Conservation (phyloP, 140 eudicot species). For the Oenanthe javanica region DNA sequence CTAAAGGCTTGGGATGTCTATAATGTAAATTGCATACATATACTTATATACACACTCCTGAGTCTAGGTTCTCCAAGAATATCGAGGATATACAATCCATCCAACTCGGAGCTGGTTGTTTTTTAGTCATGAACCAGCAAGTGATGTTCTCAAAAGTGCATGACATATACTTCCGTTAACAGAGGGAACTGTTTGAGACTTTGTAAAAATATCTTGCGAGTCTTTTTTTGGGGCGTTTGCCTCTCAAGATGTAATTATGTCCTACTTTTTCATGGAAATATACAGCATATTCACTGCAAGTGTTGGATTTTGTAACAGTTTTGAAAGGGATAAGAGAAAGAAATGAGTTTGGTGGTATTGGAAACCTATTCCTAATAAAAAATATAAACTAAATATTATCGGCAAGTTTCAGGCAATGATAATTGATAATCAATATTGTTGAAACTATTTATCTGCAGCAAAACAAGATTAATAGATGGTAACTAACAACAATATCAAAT, state of each 20-base stretch:
- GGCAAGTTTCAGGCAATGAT: not conserved
- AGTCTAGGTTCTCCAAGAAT: not conserved
- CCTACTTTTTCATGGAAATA: not conserved
- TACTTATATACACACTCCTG: not conserved
- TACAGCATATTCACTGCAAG: not conserved
- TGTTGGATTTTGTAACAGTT: not conserved
- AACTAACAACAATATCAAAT: not conserved
- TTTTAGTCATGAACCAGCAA: not conserved
- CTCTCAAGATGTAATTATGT: not conserved
- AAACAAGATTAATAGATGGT: not conserved
- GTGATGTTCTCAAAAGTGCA: not conserved
- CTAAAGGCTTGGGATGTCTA: conserved; percentile 60
- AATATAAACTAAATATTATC: not conserved
- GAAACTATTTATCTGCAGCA: not conserved
- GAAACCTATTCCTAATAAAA: not conserved
- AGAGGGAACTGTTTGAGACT: conserved; percentile 16
- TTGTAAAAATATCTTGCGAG: conserved; percentile 10
- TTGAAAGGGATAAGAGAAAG: not conserved
- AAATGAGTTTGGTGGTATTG: not conserved
- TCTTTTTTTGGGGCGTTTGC: not conserved
- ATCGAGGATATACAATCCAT: not conserved
- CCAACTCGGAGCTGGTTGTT: conserved; percentile 1
- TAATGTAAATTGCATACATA: conserved; percentile 10
- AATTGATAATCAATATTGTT: not conserved
- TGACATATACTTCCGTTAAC: not conserved